Evolutionary conservation across 2,329 filamentous ascomycete species (phyloP), one percentile per base, ranked within the genome.

Genomic region (Neopestalotiopsis sp.): DNA sequence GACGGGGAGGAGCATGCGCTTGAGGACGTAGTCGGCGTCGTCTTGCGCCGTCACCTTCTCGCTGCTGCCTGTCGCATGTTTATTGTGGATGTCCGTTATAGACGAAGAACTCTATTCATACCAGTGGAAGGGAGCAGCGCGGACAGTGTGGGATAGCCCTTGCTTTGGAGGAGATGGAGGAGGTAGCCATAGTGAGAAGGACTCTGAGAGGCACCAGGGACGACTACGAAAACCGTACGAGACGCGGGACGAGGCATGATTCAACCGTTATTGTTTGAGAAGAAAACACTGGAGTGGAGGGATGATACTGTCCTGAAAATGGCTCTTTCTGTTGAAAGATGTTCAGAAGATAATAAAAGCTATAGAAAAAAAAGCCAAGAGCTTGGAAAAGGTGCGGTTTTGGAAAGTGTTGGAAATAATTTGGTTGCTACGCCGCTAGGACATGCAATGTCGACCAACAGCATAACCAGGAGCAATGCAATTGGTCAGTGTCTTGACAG

Each of bases 11-110:
- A 73, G 45, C 45, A 52, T 52, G 45, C 17, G 14, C 45, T 24
- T 52, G n/a, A 52, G 45, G 0, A 52, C 71, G 30, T 70, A 66
- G 9, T 67, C 67, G 32, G 67, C 67, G 32, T 72, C 72, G n/a
- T 73, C 76, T 10, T 70, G 45, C 17, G 45, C n/a, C 14, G 45
- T 52, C 14, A 52, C 45, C 3, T 52, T 52, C 6, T 52, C 45
- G 6, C 45, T 52, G n/a, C n/a, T 52, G 45, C 45, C 45, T 52
- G 45, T 24, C 24, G n/a, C 6, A 52, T 3, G 4, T 24, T 52
- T 20, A 52, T n/a, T 9, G 4, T 24, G 1, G n/a, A 7, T 3
- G n/a, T 52, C 10, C 45, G n/a, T 52, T 17, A 52, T 4, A 6
- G 10, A 38, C 10, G 10, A 38, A 38, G 10, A 10, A 1, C 6